Percentiles rank a stretch among this genome's conserved stretches.
Conservation (phyloP, 2,329 filamentous ascomycete species). For the Helicocarpus griseus region DNA sequence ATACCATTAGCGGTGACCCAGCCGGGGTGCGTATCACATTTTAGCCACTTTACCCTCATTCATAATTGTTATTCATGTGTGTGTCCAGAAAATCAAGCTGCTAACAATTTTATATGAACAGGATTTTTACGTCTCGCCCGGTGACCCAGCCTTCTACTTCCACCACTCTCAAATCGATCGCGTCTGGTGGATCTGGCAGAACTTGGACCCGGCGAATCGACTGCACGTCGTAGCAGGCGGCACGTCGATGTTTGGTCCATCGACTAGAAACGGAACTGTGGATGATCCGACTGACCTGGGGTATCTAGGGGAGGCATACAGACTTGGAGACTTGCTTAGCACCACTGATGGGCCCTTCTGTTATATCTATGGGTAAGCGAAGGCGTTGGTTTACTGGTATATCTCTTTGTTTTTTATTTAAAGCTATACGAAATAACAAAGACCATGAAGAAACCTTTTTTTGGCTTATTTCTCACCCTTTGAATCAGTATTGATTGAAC, state of each 20-base stretch:
- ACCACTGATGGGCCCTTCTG: constrained; percentile 15
- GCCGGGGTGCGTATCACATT: neutral
- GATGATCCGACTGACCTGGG: constrained; percentile 15
- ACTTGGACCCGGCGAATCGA: neutral
- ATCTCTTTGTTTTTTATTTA: neutral
- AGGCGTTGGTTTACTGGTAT: no score
- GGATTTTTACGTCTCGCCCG: constrained; percentile 3
- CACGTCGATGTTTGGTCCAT: neutral
- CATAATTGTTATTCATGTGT: neutral
- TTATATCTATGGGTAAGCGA: constrained; percentile 13
- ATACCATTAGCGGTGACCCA: neutral
- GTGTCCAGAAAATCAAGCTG: neutral
- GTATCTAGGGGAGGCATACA: constrained; percentile 6
- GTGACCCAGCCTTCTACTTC: constrained; percentile 11
- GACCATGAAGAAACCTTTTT: no score
- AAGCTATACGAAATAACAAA: neutral
- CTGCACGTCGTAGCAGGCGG: neutral
- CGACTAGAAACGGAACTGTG: constrained; percentile 14
- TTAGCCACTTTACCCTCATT: neutral
- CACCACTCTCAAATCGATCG: constrained; percentile 11
- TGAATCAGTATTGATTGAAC: no score
- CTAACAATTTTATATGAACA: neutral
- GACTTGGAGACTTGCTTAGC: constrained; percentile 12
- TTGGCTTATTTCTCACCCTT: no score
- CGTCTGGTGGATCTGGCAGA: constrained; percentile 12